Percentiles rank a stretch among this genome's conserved stretches.
These are phyloP conservation scores for Hypocrella siamensis DNA, from an alignment of 2,329 filamentous ascomycete genomes.

Conservation along the genomic window DNA sequence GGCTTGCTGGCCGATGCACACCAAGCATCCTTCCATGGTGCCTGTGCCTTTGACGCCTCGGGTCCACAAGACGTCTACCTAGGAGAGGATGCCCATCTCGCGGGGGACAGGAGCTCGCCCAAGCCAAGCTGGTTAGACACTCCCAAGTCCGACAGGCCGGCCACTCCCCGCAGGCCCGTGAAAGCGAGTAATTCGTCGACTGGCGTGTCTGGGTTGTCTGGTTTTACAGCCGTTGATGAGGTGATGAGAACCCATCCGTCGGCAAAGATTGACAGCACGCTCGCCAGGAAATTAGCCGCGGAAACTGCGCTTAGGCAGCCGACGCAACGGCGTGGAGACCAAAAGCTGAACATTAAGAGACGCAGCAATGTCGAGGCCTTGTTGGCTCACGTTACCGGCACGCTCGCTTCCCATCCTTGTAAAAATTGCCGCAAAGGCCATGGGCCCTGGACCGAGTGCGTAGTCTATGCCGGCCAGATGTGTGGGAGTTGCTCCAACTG, in stretches of 20 bases:
- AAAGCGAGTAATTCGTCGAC: background rate
- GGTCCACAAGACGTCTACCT: no score
- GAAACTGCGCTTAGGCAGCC: conserved; percentile 33
- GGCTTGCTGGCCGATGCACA: background rate
- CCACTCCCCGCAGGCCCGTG: conserved; percentile 1
- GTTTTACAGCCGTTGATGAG: conserved; percentile 27
- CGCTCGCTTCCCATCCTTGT: conserved; percentile 30
- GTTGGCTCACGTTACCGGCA: conserved; percentile 40
- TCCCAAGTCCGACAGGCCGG: no score
- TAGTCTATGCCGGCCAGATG: conserved; percentile 45
- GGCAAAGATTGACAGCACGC: conserved; percentile 34
- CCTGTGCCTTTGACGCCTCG: no score
- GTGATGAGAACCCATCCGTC: conserved; percentile 26
- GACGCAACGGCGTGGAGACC: conserved; percentile 35
- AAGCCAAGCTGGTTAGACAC: no score
- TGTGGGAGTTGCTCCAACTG: conserved; percentile 47
- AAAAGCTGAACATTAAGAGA: conserved; percentile 37
- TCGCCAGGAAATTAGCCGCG: conserved; percentile 36
- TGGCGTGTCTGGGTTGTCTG: no score
- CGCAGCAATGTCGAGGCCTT: conserved; percentile 45
- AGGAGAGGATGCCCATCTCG: no score
- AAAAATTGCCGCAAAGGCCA: conserved; percentile 46
- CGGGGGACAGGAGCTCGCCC: no score
- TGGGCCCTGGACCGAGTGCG: conserved; percentile 41
- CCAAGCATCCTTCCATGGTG: background rate